Evolutionary conservation across 192 early-diverging fungal genomes (phyloP), one percentile per base, ranked within the genome.

Genomic region (Chytriomyces confervae): DNA sequence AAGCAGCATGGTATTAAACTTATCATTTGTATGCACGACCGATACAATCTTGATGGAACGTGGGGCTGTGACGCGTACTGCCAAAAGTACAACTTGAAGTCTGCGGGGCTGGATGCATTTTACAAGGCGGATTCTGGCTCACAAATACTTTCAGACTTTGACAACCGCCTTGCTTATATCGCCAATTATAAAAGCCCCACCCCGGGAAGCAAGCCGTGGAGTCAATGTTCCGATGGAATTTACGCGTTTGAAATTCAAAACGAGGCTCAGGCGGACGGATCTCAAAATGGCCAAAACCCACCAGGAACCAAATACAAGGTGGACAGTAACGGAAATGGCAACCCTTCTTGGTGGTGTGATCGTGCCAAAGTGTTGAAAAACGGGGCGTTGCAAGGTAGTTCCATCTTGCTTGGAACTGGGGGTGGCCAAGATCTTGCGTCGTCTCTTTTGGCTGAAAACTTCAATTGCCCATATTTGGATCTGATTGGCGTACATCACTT

Each of bases 1-100:
- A 16, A 24, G 13, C 0, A 62, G 6, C 61, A 76, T 50, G 63
- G 63, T 49, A 79, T 79, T 47, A 76, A 79, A 48, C 75, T 79
- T 20, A 76, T 71, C 27, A 79, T 79, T 43, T 18, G 23, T 36
- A 46, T 79, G 18, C 78, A 79, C 51, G 78, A 79, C 43, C 71
- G 72, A 13, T 79, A 53, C 27, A 66, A 50, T 23, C 61, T 79
- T 23, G 74, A 64, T 49, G 36, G 60, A 74, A 63, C 69, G 24
- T 69, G 66, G 77, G 70, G 77, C n/a, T 78, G 77, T 62, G 77
- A 79, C 27, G 78, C 62, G 2, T 79, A 79, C 50, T 73, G 67
- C 61, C 51, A 71, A 20, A 9, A 29, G 44, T 76, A 66, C 49
- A 16, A 20, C 27, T 65, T 20, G 10, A 24, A 23, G 46, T 27